phyloP scores from a whole-genome alignment of 495 filamentous ascomycete species.

The Oidiodendron maius region DNA sequence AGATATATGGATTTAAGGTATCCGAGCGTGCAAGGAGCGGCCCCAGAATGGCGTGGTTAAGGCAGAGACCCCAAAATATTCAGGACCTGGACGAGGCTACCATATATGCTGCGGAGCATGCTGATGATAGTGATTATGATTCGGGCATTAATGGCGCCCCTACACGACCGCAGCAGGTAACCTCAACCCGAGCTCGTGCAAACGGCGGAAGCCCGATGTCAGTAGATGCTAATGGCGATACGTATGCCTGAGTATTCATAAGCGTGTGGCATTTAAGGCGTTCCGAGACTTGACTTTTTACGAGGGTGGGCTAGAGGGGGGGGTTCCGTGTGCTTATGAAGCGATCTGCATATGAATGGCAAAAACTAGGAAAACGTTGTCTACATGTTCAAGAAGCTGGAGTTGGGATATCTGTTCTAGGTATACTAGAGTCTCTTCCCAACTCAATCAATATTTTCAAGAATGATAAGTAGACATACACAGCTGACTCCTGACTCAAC shows the following conservation, averaged over 20 bases:
- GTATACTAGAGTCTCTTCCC: no score
- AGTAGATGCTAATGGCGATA: constrained; percentile 37
- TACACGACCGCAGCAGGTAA: constrained; percentile 26
- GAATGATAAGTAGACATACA: no score
- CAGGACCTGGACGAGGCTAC: constrained; percentile 75
- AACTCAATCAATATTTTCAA: no score
- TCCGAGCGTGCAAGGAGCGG: constrained; percentile 80
- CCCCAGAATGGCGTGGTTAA: constrained; percentile 94
- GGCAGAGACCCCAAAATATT: constrained; percentile 74
- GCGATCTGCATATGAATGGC: no score
- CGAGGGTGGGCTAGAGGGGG: not conserved
- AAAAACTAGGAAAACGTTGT: no score
- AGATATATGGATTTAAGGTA: constrained; percentile 94
- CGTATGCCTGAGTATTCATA: not conserved
- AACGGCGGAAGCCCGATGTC: constrained; percentile 49
- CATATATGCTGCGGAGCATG: constrained; percentile 41
- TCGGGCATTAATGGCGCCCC: constrained; percentile 27
- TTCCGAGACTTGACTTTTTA: not conserved
- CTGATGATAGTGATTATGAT: constrained; percentile 42
- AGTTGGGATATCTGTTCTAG: no score
- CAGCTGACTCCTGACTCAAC: no score
- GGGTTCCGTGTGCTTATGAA: not conserved
- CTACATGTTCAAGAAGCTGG: no score
- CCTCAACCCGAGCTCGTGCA: constrained; percentile 22
- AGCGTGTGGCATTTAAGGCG: not conserved